Evolutionary conservation across 345 rosid species (phyloP).

Genomic region (Linum trigynum): DNA sequence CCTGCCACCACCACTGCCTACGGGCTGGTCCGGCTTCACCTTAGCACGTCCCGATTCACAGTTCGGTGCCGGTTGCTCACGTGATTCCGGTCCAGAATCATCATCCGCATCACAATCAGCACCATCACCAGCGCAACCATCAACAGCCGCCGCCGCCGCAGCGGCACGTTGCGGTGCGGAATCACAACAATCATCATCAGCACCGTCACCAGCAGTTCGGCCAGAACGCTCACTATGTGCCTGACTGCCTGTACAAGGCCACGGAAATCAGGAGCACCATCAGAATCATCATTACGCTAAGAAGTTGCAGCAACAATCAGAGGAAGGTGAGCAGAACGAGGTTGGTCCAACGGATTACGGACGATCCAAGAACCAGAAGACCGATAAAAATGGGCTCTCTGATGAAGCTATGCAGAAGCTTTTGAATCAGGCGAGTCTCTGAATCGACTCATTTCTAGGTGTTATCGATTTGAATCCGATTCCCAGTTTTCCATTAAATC

Average conservation of each 20-base stretch:
- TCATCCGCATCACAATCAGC: too few relatives aligned
- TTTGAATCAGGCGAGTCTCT: constrained; percentile 56
- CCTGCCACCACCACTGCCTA: too few relatives aligned
- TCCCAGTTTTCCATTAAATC: too few relatives aligned
- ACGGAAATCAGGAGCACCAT: constrained; percentile 24
- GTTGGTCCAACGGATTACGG: constrained; percentile 24
- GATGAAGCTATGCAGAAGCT: too few relatives aligned
- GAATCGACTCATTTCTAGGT: not conserved
- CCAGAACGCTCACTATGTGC: constrained; percentile 17
- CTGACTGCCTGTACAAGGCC: constrained; percentile 8
- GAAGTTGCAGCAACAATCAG: constrained; percentile 20
- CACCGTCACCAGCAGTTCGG: not conserved
- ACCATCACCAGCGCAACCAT: constrained; percentile 22
- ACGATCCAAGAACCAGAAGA: constrained; percentile 1
- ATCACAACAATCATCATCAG: too few relatives aligned
- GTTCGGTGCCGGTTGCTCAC: too few relatives aligned
- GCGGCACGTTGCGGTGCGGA: constrained; percentile 41
- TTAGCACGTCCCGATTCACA: constrained; percentile 43
- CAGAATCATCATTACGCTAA: not conserved
- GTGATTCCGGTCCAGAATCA: too few relatives aligned
- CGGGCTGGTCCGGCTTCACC: constrained; percentile 32
- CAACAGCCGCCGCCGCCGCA: too few relatives aligned
- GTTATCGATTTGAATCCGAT: not conserved
- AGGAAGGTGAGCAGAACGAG: constrained; percentile 33
- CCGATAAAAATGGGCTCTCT: constrained; percentile 32